phyloP scores from a whole-genome alignment of 169 alveolate species.

The Plasmodium reichenowi region DNA sequence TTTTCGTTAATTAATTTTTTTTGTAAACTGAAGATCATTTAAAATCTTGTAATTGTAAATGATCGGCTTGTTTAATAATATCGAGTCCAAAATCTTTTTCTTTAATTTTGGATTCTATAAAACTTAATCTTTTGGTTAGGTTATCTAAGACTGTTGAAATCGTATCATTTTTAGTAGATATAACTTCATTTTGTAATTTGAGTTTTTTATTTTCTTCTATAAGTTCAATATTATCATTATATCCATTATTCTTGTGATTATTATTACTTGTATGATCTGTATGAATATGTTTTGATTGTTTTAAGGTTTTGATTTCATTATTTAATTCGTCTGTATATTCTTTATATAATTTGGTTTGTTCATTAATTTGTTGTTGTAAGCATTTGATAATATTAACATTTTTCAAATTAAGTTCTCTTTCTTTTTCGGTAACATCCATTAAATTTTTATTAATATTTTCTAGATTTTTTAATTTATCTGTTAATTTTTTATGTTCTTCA shows the following conservation, averaged over 20 bases:
- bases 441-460: constrained; percentile 64
- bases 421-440: constrained; percentile 65
- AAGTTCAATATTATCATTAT: neutral
- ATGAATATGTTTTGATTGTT: constrained; percentile 5
- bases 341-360: constrained; percentile 70
- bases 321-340: constrained; percentile 61
- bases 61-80: constrained; percentile 64
- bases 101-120: constrained; percentile 67
- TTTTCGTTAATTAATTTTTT: neutral
- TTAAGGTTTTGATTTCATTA: constrained; percentile 32
- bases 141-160: constrained; percentile 51
- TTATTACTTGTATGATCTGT: neutral
- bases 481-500: constrained; percentile 55
- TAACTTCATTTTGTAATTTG: constrained; percentile 71
- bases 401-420: constrained; percentile 72
- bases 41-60: constrained; percentile 28
- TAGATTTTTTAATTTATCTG: constrained; percentile 22
- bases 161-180: constrained; percentile 69
- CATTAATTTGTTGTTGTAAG: constrained; percentile 65
- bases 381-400: constrained; percentile 54
- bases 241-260: neutral
- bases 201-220: constrained; percentile 75
- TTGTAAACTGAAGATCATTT: constrained; percentile 1
- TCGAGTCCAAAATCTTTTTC: constrained; percentile 62
- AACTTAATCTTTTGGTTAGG: constrained; percentile 58